These are phyloP conservation scores for Trametes meyenii DNA, from an alignment of 768 basidiomycete species.

Conservation along the genomic window DNA sequence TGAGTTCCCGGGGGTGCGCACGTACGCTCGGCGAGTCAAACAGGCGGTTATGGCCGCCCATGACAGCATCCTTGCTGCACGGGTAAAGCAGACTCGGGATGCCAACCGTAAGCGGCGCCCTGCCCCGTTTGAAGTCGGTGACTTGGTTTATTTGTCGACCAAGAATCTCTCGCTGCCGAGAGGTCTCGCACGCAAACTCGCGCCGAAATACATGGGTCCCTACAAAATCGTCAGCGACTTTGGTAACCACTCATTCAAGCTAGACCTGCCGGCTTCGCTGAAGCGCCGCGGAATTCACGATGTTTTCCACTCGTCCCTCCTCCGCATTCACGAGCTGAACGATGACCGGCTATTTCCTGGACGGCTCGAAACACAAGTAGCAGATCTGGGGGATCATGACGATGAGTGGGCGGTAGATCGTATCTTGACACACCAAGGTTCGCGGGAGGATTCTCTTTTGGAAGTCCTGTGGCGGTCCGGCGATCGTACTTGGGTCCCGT, in stretches of 20 bases:
- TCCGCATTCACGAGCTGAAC: slow-evolving; percentile 37
- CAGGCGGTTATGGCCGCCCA: slow-evolving; percentile 31
- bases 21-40: slow-evolving; percentile 32
- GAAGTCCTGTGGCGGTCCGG: slow-evolving; percentile 11
- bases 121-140: slow-evolving; percentile 23
- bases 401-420: slow-evolving; percentile 32
- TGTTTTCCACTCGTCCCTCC: slow-evolving; percentile 36
- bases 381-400: slow-evolving; percentile 20
- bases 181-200: slow-evolving; percentile 30
- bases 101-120: slow-evolving; percentile 29
- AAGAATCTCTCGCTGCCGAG: slow-evolving; percentile 17
- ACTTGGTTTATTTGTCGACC: slow-evolving; percentile 31
- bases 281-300: slow-evolving; percentile 31
- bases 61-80: slow-evolving; percentile 24
- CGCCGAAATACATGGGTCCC: slow-evolving; percentile 34
- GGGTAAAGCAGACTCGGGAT: slow-evolving; percentile 34
- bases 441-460: neutral
- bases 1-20: slow-evolving; percentile 31
- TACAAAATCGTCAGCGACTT: slow-evolving; percentile 19
- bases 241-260: slow-evolving; percentile 20
- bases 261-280: slow-evolving; percentile 32
- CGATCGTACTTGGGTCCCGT: slow-evolving; percentile 12
- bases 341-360: slow-evolving; percentile 36
- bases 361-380: slow-evolving; percentile 16
- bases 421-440: neutral